A percentile compares a stretch with the other conserved stretches of the same genome.
phyloP scores from a whole-genome alignment of 345 rosid genomes.

The Hypericum androsaemum region DNA sequence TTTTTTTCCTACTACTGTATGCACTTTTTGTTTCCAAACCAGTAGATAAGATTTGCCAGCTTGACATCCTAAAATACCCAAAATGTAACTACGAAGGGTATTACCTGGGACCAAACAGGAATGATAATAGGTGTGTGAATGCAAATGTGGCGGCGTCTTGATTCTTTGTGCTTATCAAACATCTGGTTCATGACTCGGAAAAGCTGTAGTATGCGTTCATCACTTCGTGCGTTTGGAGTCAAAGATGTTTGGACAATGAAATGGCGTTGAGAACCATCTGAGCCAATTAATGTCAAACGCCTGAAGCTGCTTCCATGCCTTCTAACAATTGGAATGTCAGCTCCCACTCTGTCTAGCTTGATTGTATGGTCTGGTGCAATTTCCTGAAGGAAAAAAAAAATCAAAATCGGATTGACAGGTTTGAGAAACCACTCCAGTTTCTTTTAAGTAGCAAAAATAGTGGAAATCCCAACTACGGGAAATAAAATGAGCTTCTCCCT shows the following conservation, averaged over 20 bases:
- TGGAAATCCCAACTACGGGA: not conserved
- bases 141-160: slow-evolving; percentile 76
- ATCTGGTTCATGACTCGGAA: slow-evolving; percentile 98
- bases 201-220: slow-evolving; percentile 91
- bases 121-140: slow-evolving; percentile 95
- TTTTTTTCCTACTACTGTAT: not conserved
- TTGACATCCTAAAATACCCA: too few relatives aligned
- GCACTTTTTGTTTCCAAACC: too few relatives aligned
- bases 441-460: not conserved
- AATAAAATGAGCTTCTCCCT: too few relatives aligned
- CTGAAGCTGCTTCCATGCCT: slow-evolving; percentile 99
- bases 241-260: slow-evolving; percentile 97
- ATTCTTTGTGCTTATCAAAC: slow-evolving; percentile 98
- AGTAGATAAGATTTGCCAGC: too few relatives aligned
- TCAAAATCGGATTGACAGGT: not conserved
- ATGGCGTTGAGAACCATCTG: slow-evolving; percentile 93
- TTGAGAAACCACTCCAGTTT: not conserved
- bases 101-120: slow-evolving; percentile 99
- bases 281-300: slow-evolving; percentile 87
- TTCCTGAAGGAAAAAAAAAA: slow-evolving; percentile 38
- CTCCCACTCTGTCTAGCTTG: slow-evolving; percentile 85
- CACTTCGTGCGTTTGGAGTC: slow-evolving; percentile 98
- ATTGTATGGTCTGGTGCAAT: slow-evolving; percentile 88
- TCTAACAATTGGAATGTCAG: slow-evolving; percentile 91
- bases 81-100: not conserved